Conservation (phyloP, 2,329 filamentous ascomycete genomes). For the Pseudocercospora musae region DNA sequence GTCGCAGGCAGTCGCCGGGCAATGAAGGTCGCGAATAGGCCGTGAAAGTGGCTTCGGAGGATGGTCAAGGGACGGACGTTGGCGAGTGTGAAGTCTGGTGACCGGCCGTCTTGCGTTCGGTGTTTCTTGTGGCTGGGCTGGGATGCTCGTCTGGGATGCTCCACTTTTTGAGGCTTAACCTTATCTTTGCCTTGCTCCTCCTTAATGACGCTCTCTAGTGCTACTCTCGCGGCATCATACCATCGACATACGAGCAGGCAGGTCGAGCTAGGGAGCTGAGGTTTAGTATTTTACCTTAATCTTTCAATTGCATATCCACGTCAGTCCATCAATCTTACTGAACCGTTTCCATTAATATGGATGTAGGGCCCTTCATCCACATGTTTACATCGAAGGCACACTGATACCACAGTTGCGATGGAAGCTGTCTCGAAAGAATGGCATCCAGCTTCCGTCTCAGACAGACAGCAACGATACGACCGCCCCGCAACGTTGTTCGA, state of each 20-base stretch:
- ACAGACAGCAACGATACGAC: constrained; percentile 46
- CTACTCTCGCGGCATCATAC: too few relatives aligned
- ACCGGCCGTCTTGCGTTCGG: background rate
- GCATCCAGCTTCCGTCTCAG: constrained; percentile 16
- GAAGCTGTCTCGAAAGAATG: constrained; percentile 42
- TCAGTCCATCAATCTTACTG: too few relatives aligned
- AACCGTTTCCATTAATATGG: background rate
- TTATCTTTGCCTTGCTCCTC: background rate
- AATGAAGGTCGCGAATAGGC: background rate
- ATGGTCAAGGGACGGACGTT: background rate
- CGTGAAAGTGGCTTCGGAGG: background rate
- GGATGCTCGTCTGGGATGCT: background rate
- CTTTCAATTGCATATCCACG: too few relatives aligned
- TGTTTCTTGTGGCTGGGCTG: background rate
- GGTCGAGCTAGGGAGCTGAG: too few relatives aligned
- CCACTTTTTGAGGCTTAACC: background rate
- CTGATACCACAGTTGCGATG: constrained; percentile 43
- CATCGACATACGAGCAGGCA: too few relatives aligned
- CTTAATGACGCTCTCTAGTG: too few relatives aligned
- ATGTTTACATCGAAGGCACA: constrained; percentile 49
- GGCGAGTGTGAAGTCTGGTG: background rate
- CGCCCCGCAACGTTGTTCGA: constrained; percentile 48
- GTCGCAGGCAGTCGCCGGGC: background rate
- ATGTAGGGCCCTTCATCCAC: constrained; percentile 37
- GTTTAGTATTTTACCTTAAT: too few relatives aligned